Conservation (phyloP, 1,139 yeast genomes). For the Candida tetrigidarum region DNA sequence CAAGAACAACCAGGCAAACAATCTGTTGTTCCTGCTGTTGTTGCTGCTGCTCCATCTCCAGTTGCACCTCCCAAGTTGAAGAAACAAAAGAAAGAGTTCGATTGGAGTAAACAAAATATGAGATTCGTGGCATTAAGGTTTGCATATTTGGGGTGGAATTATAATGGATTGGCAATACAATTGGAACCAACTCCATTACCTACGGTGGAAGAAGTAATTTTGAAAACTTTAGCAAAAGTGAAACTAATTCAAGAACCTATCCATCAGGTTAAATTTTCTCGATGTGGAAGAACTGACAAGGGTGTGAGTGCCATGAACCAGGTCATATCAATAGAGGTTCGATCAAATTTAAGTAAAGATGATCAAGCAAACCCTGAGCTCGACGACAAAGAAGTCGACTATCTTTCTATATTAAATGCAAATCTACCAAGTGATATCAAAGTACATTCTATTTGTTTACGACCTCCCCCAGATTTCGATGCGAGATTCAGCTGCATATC, state of each 20-base stretch:
- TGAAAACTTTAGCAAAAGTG: constrained; percentile 72
- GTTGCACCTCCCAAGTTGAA: constrained; percentile 12
- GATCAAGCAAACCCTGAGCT: constrained; percentile 61
- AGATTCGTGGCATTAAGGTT: constrained; percentile 80
- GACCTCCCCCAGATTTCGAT: constrained; percentile 84
- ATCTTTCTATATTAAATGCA: constrained; percentile 74
- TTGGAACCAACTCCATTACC: constrained; percentile 76
- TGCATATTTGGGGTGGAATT: constrained; percentile 92
- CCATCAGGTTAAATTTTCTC: constrained; percentile 68
- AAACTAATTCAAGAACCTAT: constrained; percentile 69
- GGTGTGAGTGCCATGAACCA: constrained; percentile 98
- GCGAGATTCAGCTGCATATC: constrained; percentile 88
- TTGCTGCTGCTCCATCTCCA: no score
- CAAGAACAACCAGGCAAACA: not conserved
- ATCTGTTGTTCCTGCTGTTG: not conserved
- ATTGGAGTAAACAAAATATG: constrained; percentile 66
- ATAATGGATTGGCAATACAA: constrained; percentile 88
- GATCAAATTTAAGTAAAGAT: constrained; percentile 62
- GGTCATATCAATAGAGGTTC: constrained; percentile 77
- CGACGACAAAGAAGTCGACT: constrained; percentile 75
- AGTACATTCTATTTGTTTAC: constrained; percentile 77
- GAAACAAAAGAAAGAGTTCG: constrained; percentile 55
- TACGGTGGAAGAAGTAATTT: constrained; percentile 80
- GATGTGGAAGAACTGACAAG: constrained; percentile 96
- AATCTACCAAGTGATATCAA: constrained; percentile 81